A percentile compares a stretch with the other conserved stretches of the same genome.
Conservation (phyloP, 2,329 filamentous ascomycete genomes). For the Exophiala aquamarina region DNA sequence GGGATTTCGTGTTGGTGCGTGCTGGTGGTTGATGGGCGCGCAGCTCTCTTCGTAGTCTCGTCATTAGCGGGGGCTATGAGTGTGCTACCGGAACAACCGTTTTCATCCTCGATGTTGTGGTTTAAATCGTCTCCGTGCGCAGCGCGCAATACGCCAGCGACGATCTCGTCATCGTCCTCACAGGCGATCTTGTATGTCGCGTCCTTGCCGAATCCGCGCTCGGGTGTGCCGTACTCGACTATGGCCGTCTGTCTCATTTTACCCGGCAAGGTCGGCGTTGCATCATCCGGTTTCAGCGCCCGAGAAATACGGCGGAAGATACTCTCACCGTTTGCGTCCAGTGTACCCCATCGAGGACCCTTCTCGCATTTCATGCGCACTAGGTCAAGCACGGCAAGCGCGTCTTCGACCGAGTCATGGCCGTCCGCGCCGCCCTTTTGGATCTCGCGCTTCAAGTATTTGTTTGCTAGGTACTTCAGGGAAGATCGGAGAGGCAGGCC, state of each 20-base stretch:
- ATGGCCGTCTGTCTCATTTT: constrained; percentile 60
- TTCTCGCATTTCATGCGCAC: constrained; percentile 95
- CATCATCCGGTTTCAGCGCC: constrained; percentile 42
- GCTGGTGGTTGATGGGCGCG: not conserved
- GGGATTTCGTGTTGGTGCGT: no score
- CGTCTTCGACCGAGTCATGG: constrained; percentile 92
- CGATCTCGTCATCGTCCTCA: constrained; percentile 57
- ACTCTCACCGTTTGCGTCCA: constrained; percentile 77
- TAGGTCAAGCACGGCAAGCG: constrained; percentile 84
- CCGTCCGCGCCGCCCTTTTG: constrained; percentile 76
- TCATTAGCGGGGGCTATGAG: no score
- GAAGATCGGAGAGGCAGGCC: constrained; percentile 88
- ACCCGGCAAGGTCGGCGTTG: constrained; percentile 32
- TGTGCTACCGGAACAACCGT: not conserved
- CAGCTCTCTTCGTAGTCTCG: not conserved
- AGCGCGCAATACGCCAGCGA: constrained; percentile 50
- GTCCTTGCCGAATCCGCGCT: constrained; percentile 58
- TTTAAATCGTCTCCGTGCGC: constrained; percentile 8
- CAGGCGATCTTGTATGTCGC: constrained; percentile 59
- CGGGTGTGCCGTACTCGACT: constrained; percentile 86
- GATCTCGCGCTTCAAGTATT: constrained; percentile 82
- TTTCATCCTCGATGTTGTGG: not conserved
- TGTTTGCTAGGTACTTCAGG: constrained; percentile 83
- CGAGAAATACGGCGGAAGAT: constrained; percentile 80
- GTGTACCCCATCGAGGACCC: constrained; percentile 80